Conservation (phyloP, 2,329 filamentous ascomycete species). For the Ophiostoma angusticollis region DNA sequence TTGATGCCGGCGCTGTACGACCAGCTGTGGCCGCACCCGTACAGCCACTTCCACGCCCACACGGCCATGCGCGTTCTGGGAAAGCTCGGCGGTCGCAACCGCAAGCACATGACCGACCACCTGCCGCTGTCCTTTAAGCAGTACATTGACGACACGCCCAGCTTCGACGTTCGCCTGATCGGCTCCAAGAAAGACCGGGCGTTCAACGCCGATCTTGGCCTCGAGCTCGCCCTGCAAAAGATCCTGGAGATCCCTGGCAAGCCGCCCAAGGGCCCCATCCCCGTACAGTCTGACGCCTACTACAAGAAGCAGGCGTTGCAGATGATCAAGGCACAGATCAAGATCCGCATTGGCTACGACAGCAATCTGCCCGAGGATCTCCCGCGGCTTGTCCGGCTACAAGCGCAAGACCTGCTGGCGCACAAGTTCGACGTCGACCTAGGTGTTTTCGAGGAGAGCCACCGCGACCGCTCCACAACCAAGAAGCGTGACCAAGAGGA, state of each 20-base stretch:
- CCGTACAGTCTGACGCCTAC: conserved; percentile 58
- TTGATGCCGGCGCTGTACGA: conserved; percentile 97
- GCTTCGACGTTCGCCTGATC: conserved; percentile 77
- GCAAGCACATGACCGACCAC: conserved; percentile 87
- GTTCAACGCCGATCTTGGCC: conserved; percentile 74
- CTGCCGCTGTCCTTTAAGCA: conserved; percentile 71
- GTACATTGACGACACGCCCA: conserved; percentile 77
- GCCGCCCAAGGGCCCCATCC: conserved; percentile 29
- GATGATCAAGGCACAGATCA: conserved; percentile 77
- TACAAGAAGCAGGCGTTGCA: conserved; percentile 92
- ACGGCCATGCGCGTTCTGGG: conserved; percentile 96
- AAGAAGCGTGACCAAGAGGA: conserved; percentile 81
- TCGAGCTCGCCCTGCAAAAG: conserved; percentile 81
- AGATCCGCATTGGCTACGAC: conserved; percentile 79
- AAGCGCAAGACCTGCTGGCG: conserved; percentile 72
- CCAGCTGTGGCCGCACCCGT: conserved; percentile 83
- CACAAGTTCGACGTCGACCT: conserved; percentile 60
- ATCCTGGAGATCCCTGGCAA: conserved; percentile 64
- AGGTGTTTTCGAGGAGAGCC: conserved; percentile 58
- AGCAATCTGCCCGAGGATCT: conserved; percentile 73
- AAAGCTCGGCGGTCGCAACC: conserved; percentile 87
- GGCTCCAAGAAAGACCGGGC: conserved; percentile 81
- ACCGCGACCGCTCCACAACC: conserved; percentile 67
- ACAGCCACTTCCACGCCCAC: conserved; percentile 95
- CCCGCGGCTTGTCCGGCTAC: conserved; percentile 67